Percentiles rank a stretch among this genome's conserved stretches.
These are phyloP conservation scores for Adansonia digitata DNA, from an alignment of 345 rosid genomes.

Conservation along the genomic window DNA sequence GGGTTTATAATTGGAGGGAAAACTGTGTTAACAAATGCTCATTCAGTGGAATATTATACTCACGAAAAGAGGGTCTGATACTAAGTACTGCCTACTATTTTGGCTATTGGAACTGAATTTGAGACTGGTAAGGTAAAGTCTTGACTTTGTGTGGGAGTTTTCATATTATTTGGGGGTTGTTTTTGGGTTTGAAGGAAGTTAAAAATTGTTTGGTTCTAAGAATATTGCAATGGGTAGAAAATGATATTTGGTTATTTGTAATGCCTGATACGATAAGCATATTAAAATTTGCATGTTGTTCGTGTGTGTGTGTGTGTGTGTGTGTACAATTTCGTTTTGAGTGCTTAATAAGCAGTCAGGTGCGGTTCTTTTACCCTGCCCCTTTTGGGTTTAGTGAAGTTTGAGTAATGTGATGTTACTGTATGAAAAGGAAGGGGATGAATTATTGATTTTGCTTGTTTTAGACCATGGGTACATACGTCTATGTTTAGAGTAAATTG, in stretches of 20 bases:
- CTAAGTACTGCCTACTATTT: conserved; percentile 66
- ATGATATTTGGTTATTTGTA: neutral
- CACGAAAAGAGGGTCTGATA: conserved; percentile 64
- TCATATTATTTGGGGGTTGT: neutral
- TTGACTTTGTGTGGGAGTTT: too few relatives aligned
- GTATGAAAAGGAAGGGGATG: neutral
- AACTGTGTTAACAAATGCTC: conserved; percentile 63
- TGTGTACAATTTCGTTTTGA: neutral
- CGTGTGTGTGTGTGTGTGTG: neutral
- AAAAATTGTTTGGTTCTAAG: neutral
- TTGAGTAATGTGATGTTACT: neutral
- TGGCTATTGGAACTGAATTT: conserved; percentile 70
- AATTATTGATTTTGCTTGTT: neutral
- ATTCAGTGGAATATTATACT: conserved; percentile 66
- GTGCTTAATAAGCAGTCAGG: neutral
- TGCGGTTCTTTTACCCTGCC: neutral
- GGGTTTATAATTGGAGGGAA: conserved; percentile 50
- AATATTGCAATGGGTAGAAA: neutral
- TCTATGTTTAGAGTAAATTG: neutral
- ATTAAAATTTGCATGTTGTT: neutral
- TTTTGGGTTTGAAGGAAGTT: neutral
- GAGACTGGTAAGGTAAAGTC: conserved; percentile 43
- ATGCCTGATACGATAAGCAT: neutral
- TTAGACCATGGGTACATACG: neutral
- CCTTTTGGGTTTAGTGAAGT: neutral